Conservation (phyloP, 805 yeast species). For the Saccharomycopsis babjevae region DNA sequence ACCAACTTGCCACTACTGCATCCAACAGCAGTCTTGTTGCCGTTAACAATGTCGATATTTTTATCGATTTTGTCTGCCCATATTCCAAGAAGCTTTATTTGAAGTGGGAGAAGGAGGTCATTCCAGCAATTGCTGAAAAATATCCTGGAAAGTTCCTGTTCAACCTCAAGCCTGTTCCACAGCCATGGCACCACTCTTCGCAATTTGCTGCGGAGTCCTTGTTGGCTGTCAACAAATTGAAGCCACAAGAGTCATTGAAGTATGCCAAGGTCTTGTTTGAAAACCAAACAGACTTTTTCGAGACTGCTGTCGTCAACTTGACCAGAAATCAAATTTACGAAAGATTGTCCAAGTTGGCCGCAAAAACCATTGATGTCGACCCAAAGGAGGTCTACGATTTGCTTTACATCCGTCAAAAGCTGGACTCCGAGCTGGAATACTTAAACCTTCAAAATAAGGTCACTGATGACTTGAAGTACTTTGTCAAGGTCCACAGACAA, state of each 20-base stretch:
- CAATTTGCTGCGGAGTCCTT: constrained; percentile 60
- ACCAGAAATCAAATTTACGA: constrained; percentile 47
- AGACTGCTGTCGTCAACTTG: constrained; percentile 40
- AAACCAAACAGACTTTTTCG: constrained; percentile 47
- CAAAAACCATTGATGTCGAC: constrained; percentile 24
- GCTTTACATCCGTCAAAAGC: constrained; percentile 26
- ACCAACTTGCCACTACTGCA: constrained; percentile 4
- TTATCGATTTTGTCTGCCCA: constrained; percentile 70
- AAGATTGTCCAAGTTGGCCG: constrained; percentile 41
- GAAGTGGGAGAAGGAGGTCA: constrained; percentile 41
- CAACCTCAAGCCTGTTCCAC: constrained; percentile 64
- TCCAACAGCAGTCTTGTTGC: background rate
- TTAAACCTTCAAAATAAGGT: constrained; percentile 50
- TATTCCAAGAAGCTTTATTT: constrained; percentile 56
- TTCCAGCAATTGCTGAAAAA: constrained; percentile 39
- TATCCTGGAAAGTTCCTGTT: constrained; percentile 45
- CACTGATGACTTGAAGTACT: constrained; percentile 58
- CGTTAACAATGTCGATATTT: constrained; percentile 40
- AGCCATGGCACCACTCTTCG: constrained; percentile 77
- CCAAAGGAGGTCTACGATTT: constrained; percentile 27
- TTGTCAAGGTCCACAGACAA: constrained; percentile 62
- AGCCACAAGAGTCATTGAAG: constrained; percentile 46
- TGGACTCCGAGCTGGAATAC: constrained; percentile 23
- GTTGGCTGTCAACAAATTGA: constrained; percentile 52
- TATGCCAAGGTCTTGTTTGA: constrained; percentile 48